Conservation (phyloP, 106 monocot species). For the Apostasia shenzhenica region DNA sequence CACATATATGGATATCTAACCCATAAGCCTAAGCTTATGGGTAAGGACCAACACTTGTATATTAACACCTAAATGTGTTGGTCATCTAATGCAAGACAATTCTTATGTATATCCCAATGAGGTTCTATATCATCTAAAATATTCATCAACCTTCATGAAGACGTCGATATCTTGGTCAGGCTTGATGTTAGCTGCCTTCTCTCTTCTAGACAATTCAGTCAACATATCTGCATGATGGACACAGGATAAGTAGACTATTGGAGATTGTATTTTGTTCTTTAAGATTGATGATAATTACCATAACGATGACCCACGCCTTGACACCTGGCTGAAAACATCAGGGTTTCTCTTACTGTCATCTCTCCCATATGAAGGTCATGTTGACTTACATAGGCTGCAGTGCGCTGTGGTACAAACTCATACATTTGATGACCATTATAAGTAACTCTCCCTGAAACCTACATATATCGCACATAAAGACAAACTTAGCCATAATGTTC, state of each 20-base stretch:
- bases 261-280: neutral
- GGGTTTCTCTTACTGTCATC: conserved; percentile 56
- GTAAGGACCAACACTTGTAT: too few species aligned
- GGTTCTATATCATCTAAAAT: too few species aligned
- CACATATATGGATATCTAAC: too few species aligned
- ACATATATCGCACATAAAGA: neutral
- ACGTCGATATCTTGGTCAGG: conserved; percentile 24
- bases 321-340: conserved; percentile 54
- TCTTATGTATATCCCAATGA: too few species aligned
- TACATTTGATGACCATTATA: conserved; percentile 61
- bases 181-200: conserved; percentile 25
- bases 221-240: conserved; percentile 9
- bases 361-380: conserved; percentile 54
- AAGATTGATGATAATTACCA: conserved; percentile 19
- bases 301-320: conserved; percentile 52
- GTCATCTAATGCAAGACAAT: too few species aligned
- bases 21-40: too few species aligned
- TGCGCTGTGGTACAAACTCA: conserved; percentile 62
- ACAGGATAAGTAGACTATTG: neutral
- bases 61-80: too few species aligned
- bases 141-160: conserved; percentile 61
- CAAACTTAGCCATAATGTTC: neutral
- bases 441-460: conserved; percentile 33
- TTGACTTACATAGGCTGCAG: conserved; percentile 56
- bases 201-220: conserved; percentile 18